Evolutionary conservation across 2,329 filamentous ascomycete genomes (phyloP).

Genomic region (Cordyceps cicadae): DNA sequence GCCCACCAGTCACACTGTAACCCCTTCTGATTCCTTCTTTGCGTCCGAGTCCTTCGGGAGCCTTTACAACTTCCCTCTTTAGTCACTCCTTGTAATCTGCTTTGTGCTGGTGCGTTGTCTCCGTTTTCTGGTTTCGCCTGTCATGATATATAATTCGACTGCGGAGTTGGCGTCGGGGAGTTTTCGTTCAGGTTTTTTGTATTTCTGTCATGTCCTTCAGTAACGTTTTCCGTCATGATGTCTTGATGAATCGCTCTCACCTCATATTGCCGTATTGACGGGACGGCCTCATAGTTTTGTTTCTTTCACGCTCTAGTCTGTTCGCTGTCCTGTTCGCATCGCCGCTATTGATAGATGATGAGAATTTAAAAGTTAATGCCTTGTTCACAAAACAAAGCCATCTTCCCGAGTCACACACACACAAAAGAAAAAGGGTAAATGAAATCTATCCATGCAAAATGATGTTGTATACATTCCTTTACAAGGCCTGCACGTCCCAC

Average conservation of each 20-base stretch:
- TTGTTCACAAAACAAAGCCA: neutral
- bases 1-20: conserved; percentile 1
- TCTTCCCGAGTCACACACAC: neutral
- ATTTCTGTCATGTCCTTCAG: neutral
- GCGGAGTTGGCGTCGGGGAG: neutral
- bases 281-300: neutral
- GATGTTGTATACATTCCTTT: neutral
- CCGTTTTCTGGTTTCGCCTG: neutral
- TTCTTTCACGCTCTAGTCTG: neutral
- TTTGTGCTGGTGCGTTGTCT: conserved; percentile 2
- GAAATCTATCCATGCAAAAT: conserved; percentile 8
- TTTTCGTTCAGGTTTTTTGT: neutral
- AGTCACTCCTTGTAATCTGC: conserved; percentile 2
- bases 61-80: neutral
- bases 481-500: neutral
- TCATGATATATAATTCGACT: neutral
- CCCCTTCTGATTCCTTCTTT: neutral
- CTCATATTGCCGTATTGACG: neutral
- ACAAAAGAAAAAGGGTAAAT: neutral
- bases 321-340: neutral
- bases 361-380: neutral
- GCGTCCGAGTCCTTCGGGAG: neutral
- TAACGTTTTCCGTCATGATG: neutral
- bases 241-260: neutral
- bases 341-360: neutral